Percentiles rank a stretch among this genome's conserved stretches.
Evolutionary conservation across 257 asterid genomes (phyloP).

Genomic region (Rhazya stricta): DNA sequence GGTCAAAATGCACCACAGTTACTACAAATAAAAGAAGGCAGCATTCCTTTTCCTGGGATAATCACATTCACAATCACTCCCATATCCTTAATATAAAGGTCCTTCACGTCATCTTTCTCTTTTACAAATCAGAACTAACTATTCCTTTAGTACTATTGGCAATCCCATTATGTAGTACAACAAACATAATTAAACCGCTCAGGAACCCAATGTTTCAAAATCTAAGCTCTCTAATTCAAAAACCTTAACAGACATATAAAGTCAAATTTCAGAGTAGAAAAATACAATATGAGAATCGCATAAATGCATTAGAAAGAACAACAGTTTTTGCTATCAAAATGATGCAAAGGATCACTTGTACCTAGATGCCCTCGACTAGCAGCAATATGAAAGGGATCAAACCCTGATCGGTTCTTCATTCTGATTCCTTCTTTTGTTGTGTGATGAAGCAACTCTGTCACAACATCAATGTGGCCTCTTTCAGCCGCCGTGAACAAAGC

Average conservation of each 20-base stretch:
- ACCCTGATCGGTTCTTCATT: constrained; percentile 43
- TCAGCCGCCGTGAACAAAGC: constrained; percentile 51
- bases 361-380: constrained; percentile 59
- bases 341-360: constrained; percentile 5
- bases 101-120: not conserved
- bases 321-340: not conserved
- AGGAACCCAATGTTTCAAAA: not conserved
- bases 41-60: too few relatives aligned
- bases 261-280: not conserved
- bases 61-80: not conserved
- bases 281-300: not conserved
- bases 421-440: constrained; percentile 45
- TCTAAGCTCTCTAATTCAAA: not conserved
- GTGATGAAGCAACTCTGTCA: constrained; percentile 41
- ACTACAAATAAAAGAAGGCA: not conserved
- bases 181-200: not conserved
- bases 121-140: not conserved
- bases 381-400: constrained; percentile 59
- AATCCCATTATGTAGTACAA: not conserved
- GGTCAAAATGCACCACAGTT: not conserved
- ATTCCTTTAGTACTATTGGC: not conserved
- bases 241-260: not conserved
- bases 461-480: constrained; percentile 43
- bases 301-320: not conserved
- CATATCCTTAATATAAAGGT: not conserved